Base-by-base conservation (phyloP, 352 stramenopile genomes). In the Phytophthora pini region DNA sequence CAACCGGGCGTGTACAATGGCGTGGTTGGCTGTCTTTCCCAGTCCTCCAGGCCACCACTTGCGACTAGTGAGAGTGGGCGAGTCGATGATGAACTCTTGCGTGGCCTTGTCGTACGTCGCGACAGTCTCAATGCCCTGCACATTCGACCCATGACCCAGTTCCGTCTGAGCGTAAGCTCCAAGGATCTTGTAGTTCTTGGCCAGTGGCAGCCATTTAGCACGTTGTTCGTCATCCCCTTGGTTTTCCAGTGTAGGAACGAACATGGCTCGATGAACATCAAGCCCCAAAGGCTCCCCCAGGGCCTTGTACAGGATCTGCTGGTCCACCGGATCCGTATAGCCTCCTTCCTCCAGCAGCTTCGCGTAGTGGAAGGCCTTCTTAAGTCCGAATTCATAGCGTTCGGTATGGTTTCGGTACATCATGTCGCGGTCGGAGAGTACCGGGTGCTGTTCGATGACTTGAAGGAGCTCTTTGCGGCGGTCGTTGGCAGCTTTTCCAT, bases 1-100 rank as follows among this genome's bases (percentile, higher is more conserved):
- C 46, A 76, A 31, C n/a, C 56, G 49, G 3, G 68, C 68, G 49
- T 72, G 61, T 29, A 76, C 68, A 17, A 76, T 76, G 6, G 68
- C 68, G 46, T 76, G 56, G 26, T 61, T 76, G 13, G 68, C 68
- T 8, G 68, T 76, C 62, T 76, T 76, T n/a, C 68, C 68, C n/a
- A 76, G 49, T 9, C 68, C 68, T 39, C 68, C 68, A 4, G 95
- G 95, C 97, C 97, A 99, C 86, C 97, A 99, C 74, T 99, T 99
- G 59, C 84, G 80, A 50, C 82, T 89, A 29, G 95, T 98, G 24
- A 99, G 60, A 10, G 95, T 98, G 0, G 97, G 97, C 13, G 93
- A 97, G 76, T 99, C 68, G 52, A 99, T 88, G 24, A 98, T 78
- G 64, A 96, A 99, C 75, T 98, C 92, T 56, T 98, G 85, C 3